phyloP scores from a whole-genome alignment of 805 yeast species.

The Wickerhamiella kurtzmanii region DNA sequence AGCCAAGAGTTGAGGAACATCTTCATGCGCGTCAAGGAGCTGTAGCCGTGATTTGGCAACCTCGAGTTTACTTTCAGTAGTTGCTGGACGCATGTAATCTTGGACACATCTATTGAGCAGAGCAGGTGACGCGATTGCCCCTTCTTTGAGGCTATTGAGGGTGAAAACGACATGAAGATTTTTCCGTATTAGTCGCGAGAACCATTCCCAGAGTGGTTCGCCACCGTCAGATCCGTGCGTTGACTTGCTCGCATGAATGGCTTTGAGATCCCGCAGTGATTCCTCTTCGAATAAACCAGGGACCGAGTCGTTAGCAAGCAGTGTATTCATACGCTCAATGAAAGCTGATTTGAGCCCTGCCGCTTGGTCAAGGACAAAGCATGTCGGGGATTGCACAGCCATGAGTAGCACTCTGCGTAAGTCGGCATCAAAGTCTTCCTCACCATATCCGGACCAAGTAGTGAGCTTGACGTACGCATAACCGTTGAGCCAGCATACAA shows the following conservation, averaged over 20 bases:
- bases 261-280: neutral
- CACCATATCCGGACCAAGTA: constrained; percentile 40
- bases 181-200: constrained; percentile 21
- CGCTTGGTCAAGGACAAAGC: constrained; percentile 72
- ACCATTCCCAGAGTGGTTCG: constrained; percentile 6
- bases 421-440: constrained; percentile 54
- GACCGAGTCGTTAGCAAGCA: constrained; percentile 84
- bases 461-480: constrained; percentile 43
- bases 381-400: constrained; percentile 25
- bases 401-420: constrained; percentile 42
- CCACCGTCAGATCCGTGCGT: constrained; percentile 8
- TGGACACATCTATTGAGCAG: constrained; percentile 78
- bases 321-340: constrained; percentile 80
- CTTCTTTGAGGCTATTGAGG: constrained; percentile 34
- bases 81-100: constrained; percentile 85
- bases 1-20: constrained; percentile 25
- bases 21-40: constrained; percentile 6
- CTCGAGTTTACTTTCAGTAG: constrained; percentile 18
- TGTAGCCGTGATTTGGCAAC: constrained; percentile 13
- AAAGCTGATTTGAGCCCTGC: constrained; percentile 63
- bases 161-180: constrained; percentile 79
- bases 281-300: constrained; percentile 82
- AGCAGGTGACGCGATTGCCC: constrained; percentile 68
- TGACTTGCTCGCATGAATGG: constrained; percentile 4
- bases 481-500: constrained; percentile 90